Base-by-base conservation (phyloP, 1,284 basidiomycete species). In the Ustilago lituana region DNA sequence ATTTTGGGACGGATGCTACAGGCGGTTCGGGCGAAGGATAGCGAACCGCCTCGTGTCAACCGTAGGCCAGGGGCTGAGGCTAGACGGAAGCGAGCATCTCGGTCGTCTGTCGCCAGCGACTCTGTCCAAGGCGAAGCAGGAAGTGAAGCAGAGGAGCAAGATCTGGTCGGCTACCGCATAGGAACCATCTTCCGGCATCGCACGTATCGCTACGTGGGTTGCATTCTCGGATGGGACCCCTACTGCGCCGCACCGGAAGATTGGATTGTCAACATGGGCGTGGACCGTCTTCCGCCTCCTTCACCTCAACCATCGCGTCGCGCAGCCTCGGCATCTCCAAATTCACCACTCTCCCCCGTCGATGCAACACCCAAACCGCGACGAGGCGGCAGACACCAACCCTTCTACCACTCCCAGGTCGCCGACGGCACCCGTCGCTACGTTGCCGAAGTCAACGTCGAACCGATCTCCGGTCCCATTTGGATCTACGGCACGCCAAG, bases 231-330 rank as follows among this genome's bases (percentile, higher is more conserved):
- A 7, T 76, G 74, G 74, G 64, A 69, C n/a, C 43, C 57, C 5
- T 33, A 55, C 31, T 76, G 74, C 32, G 47, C 50, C 10, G 68
- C 67, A 1, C 51, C 66, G 4, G 64, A 74, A 19, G 54, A 70
- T 23, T 76, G 74, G 74, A 74, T 74, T 36, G 32, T 51, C 35
- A 56, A 57, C 36, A 76, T 76, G 74, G 72, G 69, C 23, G 70
- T 75, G 1, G 67, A 73, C 36, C 47, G 47, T n/a, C 51, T 75
- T n/a, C n/a, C n/a, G 1, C 68, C 68, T 5, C 32, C 59, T 5
- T 51, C 63, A 6, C 17, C 38, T 35, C 19, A 19, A 15, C 31
- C n/a, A 10, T 22, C 17, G 9, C 8, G 38, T 24, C 31, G 10
- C 1, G 6, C 43, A 7, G 31, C 27, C n/a, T 40, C 33, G 3